phyloP scores from a whole-genome alignment of 805 yeast species.

The Starmerella gropengiesseri region DNA sequence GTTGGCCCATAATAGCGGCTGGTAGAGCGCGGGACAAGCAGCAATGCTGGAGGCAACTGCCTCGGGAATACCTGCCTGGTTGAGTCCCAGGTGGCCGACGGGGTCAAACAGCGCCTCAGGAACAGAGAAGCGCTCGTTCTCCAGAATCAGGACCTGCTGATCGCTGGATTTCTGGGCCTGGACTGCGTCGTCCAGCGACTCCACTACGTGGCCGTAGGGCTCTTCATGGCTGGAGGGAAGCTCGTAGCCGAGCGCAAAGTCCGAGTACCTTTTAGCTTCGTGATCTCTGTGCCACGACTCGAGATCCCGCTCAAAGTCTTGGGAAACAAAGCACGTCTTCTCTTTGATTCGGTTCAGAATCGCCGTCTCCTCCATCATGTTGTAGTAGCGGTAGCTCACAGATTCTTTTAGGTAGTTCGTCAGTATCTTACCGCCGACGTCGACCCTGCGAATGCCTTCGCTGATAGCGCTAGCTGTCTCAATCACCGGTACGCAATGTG shows the following conservation, averaged over 20 bases:
- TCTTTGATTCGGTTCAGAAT: conserved; percentile 81
- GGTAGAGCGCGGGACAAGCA: conserved; percentile 57
- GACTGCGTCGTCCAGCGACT: conserved; percentile 22
- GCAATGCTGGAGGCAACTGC: conserved; percentile 57
- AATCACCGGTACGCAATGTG: conserved; percentile 81
- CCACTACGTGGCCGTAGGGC: conserved; percentile 48
- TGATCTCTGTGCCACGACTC: conserved; percentile 29
- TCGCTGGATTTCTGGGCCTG: conserved; percentile 30
- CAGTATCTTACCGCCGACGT: conserved; percentile 76
- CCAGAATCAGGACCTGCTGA: conserved; percentile 53
- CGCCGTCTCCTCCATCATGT: conserved; percentile 82
- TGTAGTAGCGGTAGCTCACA: conserved; percentile 82
- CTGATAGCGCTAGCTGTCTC: conserved; percentile 69
- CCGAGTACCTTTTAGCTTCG: conserved; percentile 11
- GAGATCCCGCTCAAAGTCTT: conserved; percentile 43
- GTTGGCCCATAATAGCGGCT: conserved; percentile 67
- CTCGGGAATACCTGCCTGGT: conserved; percentile 68
- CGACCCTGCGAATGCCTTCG: conserved; percentile 65
- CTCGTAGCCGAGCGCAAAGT: conserved; percentile 53
- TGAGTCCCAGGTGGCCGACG: conserved; percentile 53
- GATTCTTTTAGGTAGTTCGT: conserved; percentile 77
- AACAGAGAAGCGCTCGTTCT: conserved; percentile 76
- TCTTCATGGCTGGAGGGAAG: conserved; percentile 41
- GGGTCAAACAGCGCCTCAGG: conserved; percentile 88
- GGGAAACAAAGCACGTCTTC: conserved; percentile 56